Base-by-base conservation (phyloP, 176 grass and related monocot species). In the Paspalum notatum region DNA sequence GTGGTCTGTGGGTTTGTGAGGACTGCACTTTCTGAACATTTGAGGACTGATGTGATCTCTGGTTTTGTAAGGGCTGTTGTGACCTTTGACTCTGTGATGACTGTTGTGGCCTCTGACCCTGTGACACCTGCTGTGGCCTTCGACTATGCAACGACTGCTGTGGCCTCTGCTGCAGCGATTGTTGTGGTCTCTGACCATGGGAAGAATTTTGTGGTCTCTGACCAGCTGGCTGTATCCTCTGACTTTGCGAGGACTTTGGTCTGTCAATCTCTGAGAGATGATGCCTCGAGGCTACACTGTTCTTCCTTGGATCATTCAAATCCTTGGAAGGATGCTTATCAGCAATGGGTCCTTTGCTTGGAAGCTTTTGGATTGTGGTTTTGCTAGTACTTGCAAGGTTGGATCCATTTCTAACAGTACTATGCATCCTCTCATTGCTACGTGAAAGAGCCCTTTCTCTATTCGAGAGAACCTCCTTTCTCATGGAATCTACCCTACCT, bases 311-410 rank as follows among this genome's bases (percentile, higher is more conserved):
- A 81, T 86, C 80, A 91, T 83, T 75, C 49, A 73, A 21, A 65
- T 74, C 64, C 75, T 86, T 91, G 63, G 74, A 72, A 91, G 87
- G 85, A 81, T 80, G 75, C 87, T 74, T 99, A 72, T 70, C 85
- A 55, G 48, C 42, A 39, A 57, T 74, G 25, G 65, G 52, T 60
- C 67, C 53, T 58, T 86, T 87, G 63, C 57, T 85, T 11, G 57
- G 83, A 72, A 89, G 60, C 71, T 85, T 88, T 71, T 85, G 77
- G 69, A 46, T 76, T 79, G 77, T 37, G 52, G 44, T 75, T 91
- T 74, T 87, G 68, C 78, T 91, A 77, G 21, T 45, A 47, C 37
- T 71, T 20, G 62, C 55, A 64, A 87, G 80, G 55, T 64, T 91
- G 40, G 73, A 68, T 48, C 79, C 83, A 85, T 89, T 89, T 82